These are phyloP conservation scores for Phlebiopsis gigantea DNA, from an alignment of 768 basidiomycete species.

Conservation along the genomic window DNA sequence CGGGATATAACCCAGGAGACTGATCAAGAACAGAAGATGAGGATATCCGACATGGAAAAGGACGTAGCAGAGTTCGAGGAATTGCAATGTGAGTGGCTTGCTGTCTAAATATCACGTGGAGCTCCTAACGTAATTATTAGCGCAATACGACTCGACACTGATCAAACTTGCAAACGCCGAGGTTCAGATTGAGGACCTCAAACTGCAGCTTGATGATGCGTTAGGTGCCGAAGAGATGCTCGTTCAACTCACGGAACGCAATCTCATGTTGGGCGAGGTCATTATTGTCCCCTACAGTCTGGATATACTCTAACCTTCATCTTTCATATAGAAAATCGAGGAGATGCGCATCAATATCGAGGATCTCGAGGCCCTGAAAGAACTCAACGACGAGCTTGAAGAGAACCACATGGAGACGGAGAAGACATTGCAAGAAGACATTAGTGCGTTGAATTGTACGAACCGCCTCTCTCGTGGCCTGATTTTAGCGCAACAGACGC, in stretches of 20 bases:
- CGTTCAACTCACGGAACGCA: conserved; percentile 91
- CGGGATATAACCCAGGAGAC: conserved; percentile 86
- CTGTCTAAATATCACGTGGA: not conserved
- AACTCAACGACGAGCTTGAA: conserved; percentile 95
- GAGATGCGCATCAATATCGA: conserved; percentile 96
- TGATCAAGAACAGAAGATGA: conserved; percentile 75
- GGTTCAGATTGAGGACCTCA: conserved; percentile 88
- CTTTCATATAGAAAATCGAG: conserved; percentile 75
- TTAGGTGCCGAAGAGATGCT: conserved; percentile 95
- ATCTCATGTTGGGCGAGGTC: conserved; percentile 78
- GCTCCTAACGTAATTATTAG: conserved; percentile 33
- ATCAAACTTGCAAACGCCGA: conserved; percentile 87
- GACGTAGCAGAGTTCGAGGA: conserved; percentile 77
- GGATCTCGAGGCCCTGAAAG: conserved; percentile 92
- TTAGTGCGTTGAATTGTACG: conserved; percentile 50
- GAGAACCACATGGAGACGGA: conserved; percentile 95
- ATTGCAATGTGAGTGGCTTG: conserved; percentile 54
- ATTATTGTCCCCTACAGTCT: conserved; percentile 23
- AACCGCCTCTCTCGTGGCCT: not conserved
- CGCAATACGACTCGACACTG: conserved; percentile 72
- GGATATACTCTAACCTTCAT: not conserved
- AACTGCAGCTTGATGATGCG: conserved; percentile 91
- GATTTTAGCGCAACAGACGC: conserved; percentile 37
- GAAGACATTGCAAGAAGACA: conserved; percentile 82
- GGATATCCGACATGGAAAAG: conserved; percentile 86